Evolutionary conservation across 306 rosid genomes (phyloP), one percentile per base, ranked within the genome.

Genomic region (Senna siamea): DNA sequence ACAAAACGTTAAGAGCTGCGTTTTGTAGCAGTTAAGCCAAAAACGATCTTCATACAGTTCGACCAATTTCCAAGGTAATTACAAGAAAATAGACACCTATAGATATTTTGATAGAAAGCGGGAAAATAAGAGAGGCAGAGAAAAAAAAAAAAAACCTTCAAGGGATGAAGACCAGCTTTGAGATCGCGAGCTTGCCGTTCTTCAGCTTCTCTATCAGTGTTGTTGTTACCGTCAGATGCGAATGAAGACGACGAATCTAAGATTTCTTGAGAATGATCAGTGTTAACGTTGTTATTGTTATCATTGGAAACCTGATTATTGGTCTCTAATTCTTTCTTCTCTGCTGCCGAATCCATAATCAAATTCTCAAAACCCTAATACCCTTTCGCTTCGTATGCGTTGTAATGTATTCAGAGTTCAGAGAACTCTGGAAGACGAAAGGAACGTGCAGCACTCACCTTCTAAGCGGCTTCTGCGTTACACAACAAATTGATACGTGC

Each of bases 81-180:
- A 6, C 46, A 17, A 22, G 20, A 34, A 9, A 47, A 19, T 10
- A 41, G 17, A 13, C 6, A 53, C 0, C 14, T 2, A n/a, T 38
- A 58, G 5, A 58, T 58, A 30, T 58, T 58, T 14, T 6, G 14
- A 30, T 46, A 17, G 32, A 62, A 28, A 54, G 23, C 13, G 60
- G 6, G 41, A 63, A 44, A 9, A 38, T 8, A 22, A 61, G 14
- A 54, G 44, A 43, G 4, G n/a, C n/a, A n/a, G 58, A 78, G 38
- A 13, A 19, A 37, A 2, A 32, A 37, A 30, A 5, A 28, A 28
- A 58, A 28, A 13, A 83, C 87, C 84, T 83, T 83, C 0, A 79
- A 72, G 6, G 87, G 87, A 56, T 76, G 87, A 83, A 83, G 84
- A 51, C 81, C 81, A 32, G 82, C 84, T 72, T 83, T 72, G 76